These are phyloP conservation scores for Aspergillus ellipticus DNA, from an alignment of 495 filamentous ascomycete genomes.

Conservation along the genomic window DNA sequence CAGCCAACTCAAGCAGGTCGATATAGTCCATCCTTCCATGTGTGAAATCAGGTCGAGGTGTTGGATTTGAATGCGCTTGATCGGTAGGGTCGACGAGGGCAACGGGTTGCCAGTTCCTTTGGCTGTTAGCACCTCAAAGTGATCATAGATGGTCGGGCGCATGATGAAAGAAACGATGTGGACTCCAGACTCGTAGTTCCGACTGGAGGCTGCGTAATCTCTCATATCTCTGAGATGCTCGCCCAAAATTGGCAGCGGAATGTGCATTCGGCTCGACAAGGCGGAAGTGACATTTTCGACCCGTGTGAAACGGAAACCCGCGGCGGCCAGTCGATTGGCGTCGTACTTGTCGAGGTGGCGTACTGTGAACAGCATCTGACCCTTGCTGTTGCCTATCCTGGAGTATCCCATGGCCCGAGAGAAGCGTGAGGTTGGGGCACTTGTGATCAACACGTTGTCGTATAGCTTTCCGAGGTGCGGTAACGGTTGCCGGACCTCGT, in stretches of 20 bases:
- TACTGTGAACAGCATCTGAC: conserved; percentile 79
- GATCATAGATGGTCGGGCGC: conserved; percentile 59
- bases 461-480: conserved; percentile 69
- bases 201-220: conserved; percentile 48
- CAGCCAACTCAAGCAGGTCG: conserved; percentile 47
- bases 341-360: conserved; percentile 58
- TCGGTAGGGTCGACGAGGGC: conserved; percentile 58
- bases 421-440: conserved; percentile 37
- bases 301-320: conserved; percentile 74
- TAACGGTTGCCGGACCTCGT: conserved; percentile 57
- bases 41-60: conserved; percentile 56
- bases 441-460: conserved; percentile 71
- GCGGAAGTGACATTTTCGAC: conserved; percentile 63
- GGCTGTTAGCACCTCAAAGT: conserved; percentile 72
- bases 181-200: conserved; percentile 60
- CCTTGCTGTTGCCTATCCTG: conserved; percentile 50
- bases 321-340: conserved; percentile 57
- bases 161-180: conserved; percentile 75
- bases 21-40: conserved; percentile 57
- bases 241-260: conserved; percentile 52
- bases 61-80: conserved; percentile 52
- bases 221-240: conserved; percentile 59
- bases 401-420: conserved; percentile 34
- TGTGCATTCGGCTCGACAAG: conserved; percentile 68
- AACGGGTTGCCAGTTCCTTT: conserved; percentile 61